These are phyloP conservation scores for Ailanthus altissimus DNA, from an alignment of 345 rosid genomes.

Conservation along the genomic window DNA sequence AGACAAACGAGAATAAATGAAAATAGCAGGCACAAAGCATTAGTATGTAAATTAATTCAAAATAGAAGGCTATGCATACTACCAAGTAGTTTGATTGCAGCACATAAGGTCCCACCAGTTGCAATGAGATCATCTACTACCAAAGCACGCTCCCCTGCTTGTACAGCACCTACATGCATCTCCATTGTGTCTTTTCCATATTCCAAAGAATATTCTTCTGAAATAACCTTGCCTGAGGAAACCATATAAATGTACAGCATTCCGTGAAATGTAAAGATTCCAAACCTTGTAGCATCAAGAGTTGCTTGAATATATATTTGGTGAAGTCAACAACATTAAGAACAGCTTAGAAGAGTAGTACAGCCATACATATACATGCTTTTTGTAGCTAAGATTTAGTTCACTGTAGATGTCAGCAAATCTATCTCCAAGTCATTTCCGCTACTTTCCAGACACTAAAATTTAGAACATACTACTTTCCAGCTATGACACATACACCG, in stretches of 20 bases:
- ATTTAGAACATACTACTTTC: background rate
- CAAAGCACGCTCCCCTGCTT: conserved; percentile 85
- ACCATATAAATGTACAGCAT: conserved; percentile 11
- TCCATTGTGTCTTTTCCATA: conserved; percentile 93
- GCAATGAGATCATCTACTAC: conserved; percentile 94
- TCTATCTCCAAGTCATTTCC: background rate
- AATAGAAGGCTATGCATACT: conserved; percentile 20
- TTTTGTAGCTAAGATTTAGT: background rate
- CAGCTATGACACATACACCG: background rate
- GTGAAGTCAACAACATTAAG: background rate
- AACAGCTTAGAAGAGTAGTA: background rate
- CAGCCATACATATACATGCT: background rate
- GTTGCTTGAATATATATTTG: background rate
- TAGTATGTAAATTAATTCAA: background rate
- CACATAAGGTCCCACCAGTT: conserved; percentile 90
- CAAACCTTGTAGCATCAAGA: background rate
- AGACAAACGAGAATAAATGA: conserved; percentile 3
- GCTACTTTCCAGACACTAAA: background rate
- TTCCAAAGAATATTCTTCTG: conserved; percentile 92
- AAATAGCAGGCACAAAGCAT: background rate
- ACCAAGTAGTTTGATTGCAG: conserved; percentile 97
- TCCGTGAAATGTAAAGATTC: conserved; percentile 6
- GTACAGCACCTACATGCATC: conserved; percentile 98
- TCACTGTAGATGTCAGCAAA: background rate
- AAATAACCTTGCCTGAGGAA: conserved; percentile 74